Percentiles rank a stretch among this genome's conserved stretches.
These are phyloP conservation scores for Cenococcum geophilum DNA, from an alignment of 495 filamentous ascomycete species.

Conservation along the genomic window DNA sequence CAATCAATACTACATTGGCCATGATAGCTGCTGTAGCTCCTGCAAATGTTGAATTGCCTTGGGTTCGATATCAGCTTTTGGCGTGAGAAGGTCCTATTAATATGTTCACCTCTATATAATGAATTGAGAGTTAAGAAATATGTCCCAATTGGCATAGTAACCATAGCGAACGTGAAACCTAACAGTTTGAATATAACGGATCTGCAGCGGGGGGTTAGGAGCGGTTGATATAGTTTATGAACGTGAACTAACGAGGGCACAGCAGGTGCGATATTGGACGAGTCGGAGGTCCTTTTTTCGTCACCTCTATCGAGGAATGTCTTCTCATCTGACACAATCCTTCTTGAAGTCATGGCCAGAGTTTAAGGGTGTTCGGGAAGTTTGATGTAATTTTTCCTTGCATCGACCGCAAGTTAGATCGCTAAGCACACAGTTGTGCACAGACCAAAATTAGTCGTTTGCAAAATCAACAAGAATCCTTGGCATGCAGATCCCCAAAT, in stretches of 20 bases:
- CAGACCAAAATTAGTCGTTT: too few species aligned
- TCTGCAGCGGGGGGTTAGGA: constrained; percentile 42
- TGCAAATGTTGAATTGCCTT: constrained; percentile 77
- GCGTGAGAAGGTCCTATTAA: background rate
- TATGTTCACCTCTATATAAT: constrained; percentile 4
- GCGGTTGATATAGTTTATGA: background rate
- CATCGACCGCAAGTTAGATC: too few species aligned
- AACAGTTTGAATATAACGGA: constrained; percentile 85
- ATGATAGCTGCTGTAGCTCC: constrained; percentile 78
- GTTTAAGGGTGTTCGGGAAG: background rate
- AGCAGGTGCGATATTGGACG: constrained; percentile 38
- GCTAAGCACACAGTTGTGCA: too few species aligned
- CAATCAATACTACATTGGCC: constrained; percentile 86
- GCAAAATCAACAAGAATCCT: too few species aligned
- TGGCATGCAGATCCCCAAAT: too few species aligned
- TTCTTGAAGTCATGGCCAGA: constrained; percentile 22
- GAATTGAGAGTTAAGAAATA: constrained; percentile 77
- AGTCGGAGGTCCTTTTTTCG: constrained; percentile 17
- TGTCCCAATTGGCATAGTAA: constrained; percentile 71
- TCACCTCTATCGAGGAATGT: constrained; percentile 30
- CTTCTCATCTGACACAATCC: constrained; percentile 31
- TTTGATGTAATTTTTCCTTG: background rate
- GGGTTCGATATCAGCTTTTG: background rate
- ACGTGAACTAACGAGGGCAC: constrained; percentile 37
- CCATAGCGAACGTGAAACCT: constrained; percentile 86